A percentile compares a stretch with the other conserved stretches of the same genome.
These are phyloP conservation scores for Colletotrichum chlorophyti DNA, from an alignment of 2,329 filamentous ascomycete species.

Conservation along the genomic window DNA sequence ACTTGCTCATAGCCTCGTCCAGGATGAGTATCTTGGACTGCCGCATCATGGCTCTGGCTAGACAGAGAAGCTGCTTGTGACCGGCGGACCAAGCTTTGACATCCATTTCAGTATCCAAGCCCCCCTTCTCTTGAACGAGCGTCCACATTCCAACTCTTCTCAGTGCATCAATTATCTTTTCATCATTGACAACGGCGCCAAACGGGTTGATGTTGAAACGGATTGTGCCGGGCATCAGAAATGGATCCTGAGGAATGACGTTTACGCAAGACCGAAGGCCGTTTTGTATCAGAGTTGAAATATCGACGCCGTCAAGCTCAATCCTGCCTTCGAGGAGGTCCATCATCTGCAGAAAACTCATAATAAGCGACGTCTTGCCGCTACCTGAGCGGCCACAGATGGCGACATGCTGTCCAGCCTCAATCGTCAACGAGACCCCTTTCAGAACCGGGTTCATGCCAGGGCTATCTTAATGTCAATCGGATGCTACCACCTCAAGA, in stretches of 20 bases:
- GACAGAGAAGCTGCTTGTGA: conserved; percentile 13
- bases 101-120: background rate
- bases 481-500: too few relatives aligned
- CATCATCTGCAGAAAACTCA: conserved; percentile 8
- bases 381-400: conserved; percentile 16
- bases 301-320: background rate
- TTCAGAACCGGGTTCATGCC: background rate
- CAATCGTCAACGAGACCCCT: background rate
- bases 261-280: conserved; percentile 5
- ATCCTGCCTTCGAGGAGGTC: background rate
- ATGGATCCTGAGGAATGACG: conserved; percentile 1
- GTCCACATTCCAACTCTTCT: background rate
- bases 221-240: conserved; percentile 2
- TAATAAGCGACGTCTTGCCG: conserved; percentile 9
- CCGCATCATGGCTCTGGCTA: conserved; percentile 8
- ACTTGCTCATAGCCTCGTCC: conserved; percentile 19
- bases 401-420: background rate
- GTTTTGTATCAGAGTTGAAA: background rate
- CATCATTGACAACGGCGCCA: background rate
- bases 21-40: conserved; percentile 4
- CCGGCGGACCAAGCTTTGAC: conserved; percentile 6
- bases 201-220: conserved; percentile 11
- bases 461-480: background rate
- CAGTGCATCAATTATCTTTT: background rate
- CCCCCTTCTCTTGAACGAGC: background rate